Percentiles rank a stretch among this genome's conserved stretches.
phyloP scores from a whole-genome alignment of 2,329 filamentous ascomycete genomes.

The Hysterium pulicare region DNA sequence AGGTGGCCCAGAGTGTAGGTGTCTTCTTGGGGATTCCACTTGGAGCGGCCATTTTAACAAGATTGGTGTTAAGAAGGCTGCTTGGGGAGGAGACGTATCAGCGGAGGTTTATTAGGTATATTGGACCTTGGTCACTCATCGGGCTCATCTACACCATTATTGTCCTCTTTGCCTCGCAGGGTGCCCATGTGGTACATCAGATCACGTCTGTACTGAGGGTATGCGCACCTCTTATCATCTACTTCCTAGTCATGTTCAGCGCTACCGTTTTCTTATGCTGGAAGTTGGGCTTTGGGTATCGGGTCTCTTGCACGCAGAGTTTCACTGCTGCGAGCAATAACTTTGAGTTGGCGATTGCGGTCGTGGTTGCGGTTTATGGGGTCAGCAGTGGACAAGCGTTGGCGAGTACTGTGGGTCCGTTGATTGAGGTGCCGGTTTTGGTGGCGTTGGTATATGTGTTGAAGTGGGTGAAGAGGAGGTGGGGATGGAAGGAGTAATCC shows the following conservation, averaged over 20 bases:
- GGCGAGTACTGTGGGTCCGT: constrained; percentile 76
- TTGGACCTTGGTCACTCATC: constrained; percentile 72
- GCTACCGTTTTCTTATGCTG: constrained; percentile 60
- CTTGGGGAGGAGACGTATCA: constrained; percentile 63
- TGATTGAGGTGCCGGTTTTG: constrained; percentile 83
- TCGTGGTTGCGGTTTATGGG: constrained; percentile 78
- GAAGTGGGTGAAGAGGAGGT: constrained; percentile 55
- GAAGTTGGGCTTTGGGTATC: constrained; percentile 71
- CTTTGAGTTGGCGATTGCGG: constrained; percentile 87
- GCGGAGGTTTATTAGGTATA: constrained; percentile 63
- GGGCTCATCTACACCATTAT: constrained; percentile 85
- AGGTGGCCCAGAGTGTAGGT: constrained; percentile 74
- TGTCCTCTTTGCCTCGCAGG: constrained; percentile 81
- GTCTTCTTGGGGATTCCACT: constrained; percentile 83
- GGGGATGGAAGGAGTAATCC: constrained; percentile 40
- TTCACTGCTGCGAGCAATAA: constrained; percentile 92
- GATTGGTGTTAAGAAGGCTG: constrained; percentile 57
- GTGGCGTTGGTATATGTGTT: constrained; percentile 73
- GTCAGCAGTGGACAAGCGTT: constrained; percentile 74
- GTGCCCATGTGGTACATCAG: constrained; percentile 71
- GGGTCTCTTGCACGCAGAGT: constrained; percentile 69
- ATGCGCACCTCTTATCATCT: constrained; percentile 75
- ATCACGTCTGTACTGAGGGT: constrained; percentile 80
- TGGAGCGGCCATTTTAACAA: constrained; percentile 72
- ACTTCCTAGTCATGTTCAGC: constrained; percentile 74